These are phyloP conservation scores for Paecilomyces sp. DNA, from an alignment of 2,329 filamentous ascomycete species.

Conservation along the genomic window DNA sequence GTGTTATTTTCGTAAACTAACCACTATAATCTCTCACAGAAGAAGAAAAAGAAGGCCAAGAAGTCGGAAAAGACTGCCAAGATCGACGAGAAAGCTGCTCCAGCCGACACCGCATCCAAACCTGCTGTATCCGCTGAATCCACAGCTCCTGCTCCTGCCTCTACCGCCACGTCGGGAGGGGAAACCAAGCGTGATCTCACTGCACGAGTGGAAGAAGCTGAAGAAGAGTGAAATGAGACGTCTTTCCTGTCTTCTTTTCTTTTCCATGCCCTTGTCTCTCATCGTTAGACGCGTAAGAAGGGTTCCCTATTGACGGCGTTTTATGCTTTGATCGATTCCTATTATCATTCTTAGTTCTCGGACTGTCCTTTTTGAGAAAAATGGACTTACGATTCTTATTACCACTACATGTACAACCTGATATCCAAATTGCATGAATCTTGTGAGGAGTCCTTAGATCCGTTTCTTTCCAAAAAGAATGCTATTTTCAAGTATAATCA, in stretches of 20 bases:
- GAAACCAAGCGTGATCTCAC: constrained; percentile 33
- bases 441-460: neutral
- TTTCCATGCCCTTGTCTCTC: neutral
- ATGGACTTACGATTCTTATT: neutral
- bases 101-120: constrained; percentile 13
- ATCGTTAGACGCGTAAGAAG: neutral
- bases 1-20: neutral
- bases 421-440: neutral
- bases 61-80: constrained; percentile 10
- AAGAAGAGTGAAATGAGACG: constrained; percentile 25
- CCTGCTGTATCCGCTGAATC: constrained; percentile 27
- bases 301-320: neutral
- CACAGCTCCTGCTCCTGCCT: constrained; percentile 18
- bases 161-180: constrained; percentile 12
- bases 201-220: constrained; percentile 40
- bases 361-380: neutral
- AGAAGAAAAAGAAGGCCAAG: constrained; percentile 32
- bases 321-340: neutral
- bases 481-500: neutral
- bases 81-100: constrained; percentile 3
- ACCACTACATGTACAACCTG: neutral
- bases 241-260: neutral
- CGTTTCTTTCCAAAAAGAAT: neutral
- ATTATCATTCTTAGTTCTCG: neutral
- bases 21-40: constrained; percentile 13